Base-by-base conservation (phyloP, 2,329 filamentous ascomycete genomes). In the Apiospora pterosperma region DNA sequence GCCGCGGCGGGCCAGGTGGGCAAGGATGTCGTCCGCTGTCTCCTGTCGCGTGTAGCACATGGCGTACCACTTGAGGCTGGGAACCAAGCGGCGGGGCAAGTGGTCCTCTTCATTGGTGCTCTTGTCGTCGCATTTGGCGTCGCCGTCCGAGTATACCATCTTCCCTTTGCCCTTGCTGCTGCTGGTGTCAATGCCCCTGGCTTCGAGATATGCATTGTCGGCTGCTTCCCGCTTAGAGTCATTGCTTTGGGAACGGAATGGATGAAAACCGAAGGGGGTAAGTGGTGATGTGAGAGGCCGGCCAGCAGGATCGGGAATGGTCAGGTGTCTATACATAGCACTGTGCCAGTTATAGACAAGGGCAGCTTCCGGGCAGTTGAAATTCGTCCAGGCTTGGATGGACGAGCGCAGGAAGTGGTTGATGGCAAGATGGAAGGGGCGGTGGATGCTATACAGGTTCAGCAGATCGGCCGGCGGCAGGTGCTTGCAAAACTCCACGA, bases 61-160 rank as follows among this genome's bases (percentile, higher is more conserved):
- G 64, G 85, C 81, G 7, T 92, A 80, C 84, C 90, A 96, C 55
- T 80, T 80, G 59, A 95, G 79, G 8, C 85, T 83, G 0, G 91
- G 91, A 1, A 91, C 82, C 25, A 76, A 76, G 59, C 82, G 87
- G 7, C 1, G 31, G 25, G 11, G 66, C 4, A 74, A 69, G 28
- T n/a, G 16, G 19, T 68, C 61, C 61, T 58, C 59, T 16, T 63
- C 63, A 2, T 34, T 8, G 19, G 19, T n/a, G 23, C 19, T 12
- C 5, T 48, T 3, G 3, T 28, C 23, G 12, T 28, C 42, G 4
- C n/a, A n/a, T n/a, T 39, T 5, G 16, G 16, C 5, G 21, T 21
- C 6, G 39, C 7, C n/a, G 63, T 67, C 55, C 62, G 63, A 44
- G 28, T 19, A 19, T 11, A 3, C 10, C 16, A n/a, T 5, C 60